Conservation (phyloP, 768 basidiomycete genomes). For the Pisolithus tinctorius region DNA sequence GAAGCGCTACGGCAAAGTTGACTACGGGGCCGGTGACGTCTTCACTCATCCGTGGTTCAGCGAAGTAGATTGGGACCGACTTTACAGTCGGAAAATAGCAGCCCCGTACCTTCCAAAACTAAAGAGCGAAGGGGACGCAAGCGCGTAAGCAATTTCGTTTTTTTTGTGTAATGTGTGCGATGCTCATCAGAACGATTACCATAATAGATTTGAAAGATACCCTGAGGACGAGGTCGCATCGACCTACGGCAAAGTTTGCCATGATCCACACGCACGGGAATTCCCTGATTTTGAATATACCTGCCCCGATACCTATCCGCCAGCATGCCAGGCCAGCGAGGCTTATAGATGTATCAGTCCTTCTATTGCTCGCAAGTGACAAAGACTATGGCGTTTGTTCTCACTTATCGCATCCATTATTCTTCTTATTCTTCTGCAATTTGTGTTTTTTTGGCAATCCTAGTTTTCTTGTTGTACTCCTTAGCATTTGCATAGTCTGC, state of each 20-base stretch:
- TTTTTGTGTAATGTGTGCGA: conserved; percentile 5
- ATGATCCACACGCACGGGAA: conserved; percentile 56
- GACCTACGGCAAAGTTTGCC: conserved; percentile 50
- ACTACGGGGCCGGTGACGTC: conserved; percentile 84
- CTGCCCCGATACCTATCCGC: conserved; percentile 3
- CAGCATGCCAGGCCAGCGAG: not conserved
- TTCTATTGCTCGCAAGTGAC: not conserved
- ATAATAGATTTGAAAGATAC: conserved; percentile 64
- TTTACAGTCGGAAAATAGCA: conserved; percentile 79
- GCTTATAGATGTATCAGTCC: not conserved
- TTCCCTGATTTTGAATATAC: conserved; percentile 84
- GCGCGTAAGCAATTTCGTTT: conserved; percentile 55
- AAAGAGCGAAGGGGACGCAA: conserved; percentile 88
- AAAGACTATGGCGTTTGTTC: not conserved
- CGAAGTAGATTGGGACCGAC: conserved; percentile 86
- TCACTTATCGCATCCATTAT: conserved; percentile 8
- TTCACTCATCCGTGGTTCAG: conserved; percentile 91
- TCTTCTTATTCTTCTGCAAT: not conserved
- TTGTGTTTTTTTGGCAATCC: not conserved
- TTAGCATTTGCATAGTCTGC: not conserved
- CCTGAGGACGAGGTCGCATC: conserved; percentile 64
- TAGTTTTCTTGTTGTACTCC: not conserved
- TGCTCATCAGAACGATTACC: not conserved
- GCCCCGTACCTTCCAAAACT: conserved; percentile 95
- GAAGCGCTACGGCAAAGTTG: conserved; percentile 84